A percentile compares a stretch with the other conserved stretches of the same genome.
These are phyloP conservation scores for Cetradonia linearis DNA, from an alignment of 495 filamentous ascomycete genomes.

Conservation along the genomic window DNA sequence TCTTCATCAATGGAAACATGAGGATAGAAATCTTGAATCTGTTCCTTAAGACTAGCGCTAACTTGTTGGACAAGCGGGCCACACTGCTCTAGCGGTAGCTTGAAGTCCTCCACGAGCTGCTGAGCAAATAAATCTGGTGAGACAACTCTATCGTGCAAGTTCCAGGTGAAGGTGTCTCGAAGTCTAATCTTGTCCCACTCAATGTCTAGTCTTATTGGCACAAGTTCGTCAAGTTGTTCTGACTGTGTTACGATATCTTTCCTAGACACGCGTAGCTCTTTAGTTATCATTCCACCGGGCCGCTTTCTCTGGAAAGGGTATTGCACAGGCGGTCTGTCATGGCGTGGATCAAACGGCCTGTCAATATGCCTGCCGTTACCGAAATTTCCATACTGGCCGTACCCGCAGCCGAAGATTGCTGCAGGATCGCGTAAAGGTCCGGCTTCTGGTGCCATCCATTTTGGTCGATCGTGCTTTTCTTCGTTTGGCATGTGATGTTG, in stretches of 20 bases:
- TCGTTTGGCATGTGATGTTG: slow-evolving; percentile 34
- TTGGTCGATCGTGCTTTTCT: slow-evolving; percentile 10
- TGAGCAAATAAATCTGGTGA: slow-evolving; percentile 71
- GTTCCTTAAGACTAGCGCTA: slow-evolving; percentile 70
- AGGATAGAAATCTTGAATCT: slow-evolving; percentile 86
- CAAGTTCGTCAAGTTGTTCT: slow-evolving; percentile 81
- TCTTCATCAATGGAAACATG: slow-evolving; percentile 84
- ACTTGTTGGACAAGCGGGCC: slow-evolving; percentile 64
- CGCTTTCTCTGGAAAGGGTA: slow-evolving; percentile 67
- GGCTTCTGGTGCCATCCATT: slow-evolving; percentile 27
- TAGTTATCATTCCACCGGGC: slow-evolving; percentile 62
- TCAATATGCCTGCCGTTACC: slow-evolving; percentile 39
- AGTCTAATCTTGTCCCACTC: slow-evolving; percentile 94
- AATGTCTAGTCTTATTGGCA: slow-evolving; percentile 84
- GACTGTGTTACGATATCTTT: slow-evolving; percentile 74
- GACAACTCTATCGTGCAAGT: slow-evolving; percentile 81
- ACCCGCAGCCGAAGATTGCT: slow-evolving; percentile 67
- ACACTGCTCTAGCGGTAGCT: slow-evolving; percentile 56
- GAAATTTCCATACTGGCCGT: slow-evolving; percentile 86
- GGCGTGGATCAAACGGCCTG: slow-evolving; percentile 43
- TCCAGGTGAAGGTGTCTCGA: slow-evolving; percentile 97
- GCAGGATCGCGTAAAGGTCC: slow-evolving; percentile 47
- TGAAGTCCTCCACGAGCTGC: slow-evolving; percentile 85
- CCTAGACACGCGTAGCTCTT: slow-evolving; percentile 57
- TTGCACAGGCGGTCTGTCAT: not conserved